Evolutionary conservation across 2,329 filamentous ascomycete genomes (phyloP).

Genomic region (Cladosporium oxysporum): DNA sequence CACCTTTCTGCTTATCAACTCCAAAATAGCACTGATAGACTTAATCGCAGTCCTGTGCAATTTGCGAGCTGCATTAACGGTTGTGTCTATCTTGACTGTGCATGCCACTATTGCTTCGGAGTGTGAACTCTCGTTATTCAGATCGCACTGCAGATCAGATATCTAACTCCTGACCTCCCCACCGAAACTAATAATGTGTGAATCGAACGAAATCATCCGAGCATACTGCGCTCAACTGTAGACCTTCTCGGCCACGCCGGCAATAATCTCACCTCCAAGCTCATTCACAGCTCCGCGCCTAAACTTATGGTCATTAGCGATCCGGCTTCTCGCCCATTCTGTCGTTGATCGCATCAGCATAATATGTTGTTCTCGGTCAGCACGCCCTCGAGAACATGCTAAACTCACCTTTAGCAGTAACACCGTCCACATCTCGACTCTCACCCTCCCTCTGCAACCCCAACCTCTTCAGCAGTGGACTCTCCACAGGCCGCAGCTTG

Average conservation of each 20-base stretch:
- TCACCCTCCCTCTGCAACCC: slow-evolving; percentile 39
- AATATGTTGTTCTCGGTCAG: slow-evolving; percentile 22
- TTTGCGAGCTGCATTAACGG: neutral
- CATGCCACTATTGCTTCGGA: neutral
- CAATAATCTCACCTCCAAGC: slow-evolving; percentile 3
- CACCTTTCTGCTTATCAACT: neutral
- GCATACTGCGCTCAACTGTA: neutral
- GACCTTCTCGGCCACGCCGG: neutral
- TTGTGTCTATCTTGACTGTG: neutral
- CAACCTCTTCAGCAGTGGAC: slow-evolving; percentile 41
- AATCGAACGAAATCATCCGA: neutral
- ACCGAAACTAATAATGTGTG: neutral
- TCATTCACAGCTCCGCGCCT: neutral
- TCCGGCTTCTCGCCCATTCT: slow-evolving; percentile 8
- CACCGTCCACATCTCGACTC: slow-evolving; percentile 37
- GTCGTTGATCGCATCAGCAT: slow-evolving; percentile 33
- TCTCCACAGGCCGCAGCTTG: slow-evolving; percentile 45
- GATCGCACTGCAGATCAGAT: neutral
- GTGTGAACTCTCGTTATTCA: neutral
- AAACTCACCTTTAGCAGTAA: slow-evolving; percentile 36
- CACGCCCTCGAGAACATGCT: slow-evolving; percentile 19
- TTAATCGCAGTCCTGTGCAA: neutral
- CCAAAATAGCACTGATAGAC: neutral
- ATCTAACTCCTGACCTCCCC: neutral
- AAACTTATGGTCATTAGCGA: slow-evolving; percentile 5